Conservation (phyloP, 164 flowering plant genomes). For the Macadamia integrifolia region DNA sequence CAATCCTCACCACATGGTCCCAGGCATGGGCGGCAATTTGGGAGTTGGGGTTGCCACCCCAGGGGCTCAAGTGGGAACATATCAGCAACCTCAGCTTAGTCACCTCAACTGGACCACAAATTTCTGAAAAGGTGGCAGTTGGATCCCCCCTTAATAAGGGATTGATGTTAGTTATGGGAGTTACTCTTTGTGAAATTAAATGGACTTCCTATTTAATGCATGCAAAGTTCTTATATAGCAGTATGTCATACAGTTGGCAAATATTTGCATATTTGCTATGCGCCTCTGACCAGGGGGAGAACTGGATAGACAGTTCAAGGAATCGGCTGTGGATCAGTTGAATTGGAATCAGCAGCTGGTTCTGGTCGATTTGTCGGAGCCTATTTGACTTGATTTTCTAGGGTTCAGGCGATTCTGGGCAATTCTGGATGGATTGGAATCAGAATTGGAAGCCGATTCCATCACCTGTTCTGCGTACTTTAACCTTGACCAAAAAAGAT, state of each 20-base stretch:
- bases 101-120: constrained; percentile 76
- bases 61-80: constrained; percentile 68
- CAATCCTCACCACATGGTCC: constrained; percentile 68
- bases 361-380: too few species aligned
- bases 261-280: too few species aligned
- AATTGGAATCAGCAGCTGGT: too few species aligned
- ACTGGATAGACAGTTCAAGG: too few species aligned
- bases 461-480: too few species aligned
- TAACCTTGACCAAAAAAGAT: too few species aligned
- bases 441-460: too few species aligned
- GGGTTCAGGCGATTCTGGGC: too few species aligned
- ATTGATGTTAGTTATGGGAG: background rate
- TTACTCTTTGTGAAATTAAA: constrained; percentile 26
- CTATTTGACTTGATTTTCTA: too few species aligned
- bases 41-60: constrained; percentile 65
- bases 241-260: background rate
- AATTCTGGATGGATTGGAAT: too few species aligned
- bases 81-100: constrained; percentile 82
- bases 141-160: constrained; percentile 3
- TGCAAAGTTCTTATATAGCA: constrained; percentile 1
- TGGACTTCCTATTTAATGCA: constrained; percentile 23
- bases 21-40: constrained; percentile 58
- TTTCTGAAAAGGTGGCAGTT: constrained; percentile 35
- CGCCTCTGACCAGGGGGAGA: too few species aligned
- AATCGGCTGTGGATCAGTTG: too few species aligned